Percentiles rank a stretch among this genome's conserved stretches.
These are phyloP conservation scores for Auricularia sp. DNA, from an alignment of 768 basidiomycete species.

Conservation along the genomic window DNA sequence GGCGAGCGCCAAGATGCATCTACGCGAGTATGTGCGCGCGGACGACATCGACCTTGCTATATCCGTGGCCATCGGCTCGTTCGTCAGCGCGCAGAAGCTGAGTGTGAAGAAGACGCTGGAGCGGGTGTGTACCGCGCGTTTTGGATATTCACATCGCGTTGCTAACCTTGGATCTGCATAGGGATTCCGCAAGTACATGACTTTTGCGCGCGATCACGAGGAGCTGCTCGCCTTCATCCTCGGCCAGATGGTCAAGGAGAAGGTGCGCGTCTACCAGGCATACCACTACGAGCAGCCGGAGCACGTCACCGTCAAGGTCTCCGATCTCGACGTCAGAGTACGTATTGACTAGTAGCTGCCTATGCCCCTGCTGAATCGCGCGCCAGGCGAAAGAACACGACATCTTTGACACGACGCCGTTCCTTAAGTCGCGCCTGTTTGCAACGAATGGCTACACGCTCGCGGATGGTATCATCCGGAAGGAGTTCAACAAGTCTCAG, in stretches of 20 bases:
- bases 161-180: constrained; percentile 20
- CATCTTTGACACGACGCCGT: constrained; percentile 81
- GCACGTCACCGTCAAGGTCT: constrained; percentile 58
- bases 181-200: constrained; percentile 97
- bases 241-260: constrained; percentile 88
- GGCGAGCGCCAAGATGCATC: constrained; percentile 95
- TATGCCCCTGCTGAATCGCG: background rate
- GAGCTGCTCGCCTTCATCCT: constrained; percentile 91
- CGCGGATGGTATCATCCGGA: constrained; percentile 57
- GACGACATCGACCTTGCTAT: constrained; percentile 98
- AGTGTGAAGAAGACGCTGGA: constrained; percentile 97
- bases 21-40: constrained; percentile 88
- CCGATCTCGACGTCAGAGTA: constrained; percentile 83
- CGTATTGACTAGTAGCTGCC: constrained; percentile 17
- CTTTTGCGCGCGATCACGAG: constrained; percentile 91
- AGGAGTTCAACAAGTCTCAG: constrained; percentile 38
- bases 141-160: background rate
- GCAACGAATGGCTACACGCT: constrained; percentile 79
- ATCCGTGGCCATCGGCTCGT: constrained; percentile 88
- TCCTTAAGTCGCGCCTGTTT: constrained; percentile 80
- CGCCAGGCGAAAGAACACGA: constrained; percentile 90
- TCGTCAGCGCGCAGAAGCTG: constrained; percentile 95
- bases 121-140: constrained; percentile 45
- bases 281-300: constrained; percentile 72
- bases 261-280: constrained; percentile 72